Conservation (phyloP, 192 early-diverging fungal genomes). For the Podila minutissima region DNA sequence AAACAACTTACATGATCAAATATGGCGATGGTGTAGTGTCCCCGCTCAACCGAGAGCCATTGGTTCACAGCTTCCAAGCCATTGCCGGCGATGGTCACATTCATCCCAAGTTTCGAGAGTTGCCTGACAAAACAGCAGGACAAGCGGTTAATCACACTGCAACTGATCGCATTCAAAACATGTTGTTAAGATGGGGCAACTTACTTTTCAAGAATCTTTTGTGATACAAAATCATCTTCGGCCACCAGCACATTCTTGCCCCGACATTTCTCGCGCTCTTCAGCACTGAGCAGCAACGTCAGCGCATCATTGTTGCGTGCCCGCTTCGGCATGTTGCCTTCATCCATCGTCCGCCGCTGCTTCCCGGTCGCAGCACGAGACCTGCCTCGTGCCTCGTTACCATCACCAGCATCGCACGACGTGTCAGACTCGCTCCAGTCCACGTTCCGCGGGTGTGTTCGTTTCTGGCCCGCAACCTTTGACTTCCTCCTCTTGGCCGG, state of each 20-base stretch:
- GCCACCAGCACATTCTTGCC: slow-evolving; percentile 48
- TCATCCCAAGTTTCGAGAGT: slow-evolving; percentile 46
- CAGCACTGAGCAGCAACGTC: slow-evolving; percentile 22
- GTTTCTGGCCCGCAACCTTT: no score
- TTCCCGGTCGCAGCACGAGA: background rate
- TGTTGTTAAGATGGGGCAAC: background rate
- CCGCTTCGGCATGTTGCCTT: slow-evolving; percentile 21
- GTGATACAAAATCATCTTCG: slow-evolving; percentile 46
- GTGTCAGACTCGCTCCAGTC: no score
- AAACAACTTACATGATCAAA: slow-evolving; percentile 44
- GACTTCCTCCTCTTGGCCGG: no score
- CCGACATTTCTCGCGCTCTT: slow-evolving; percentile 23
- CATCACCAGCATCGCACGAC: background rate
- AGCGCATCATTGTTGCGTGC: slow-evolving; percentile 41
- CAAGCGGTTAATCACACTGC: background rate
- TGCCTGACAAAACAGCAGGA: slow-evolving; percentile 17
- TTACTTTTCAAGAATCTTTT: slow-evolving; percentile 49
- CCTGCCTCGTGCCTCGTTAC: slow-evolving; percentile 15
- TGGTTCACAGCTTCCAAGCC: slow-evolving; percentile 35
- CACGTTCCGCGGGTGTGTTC: no score
- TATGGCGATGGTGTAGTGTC: slow-evolving; percentile 43
- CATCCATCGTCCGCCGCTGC: background rate
- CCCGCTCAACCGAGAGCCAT: slow-evolving; percentile 31
- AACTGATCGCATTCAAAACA: background rate
- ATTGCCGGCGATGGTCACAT: slow-evolving; percentile 48